These are phyloP conservation scores for Arachis monticola DNA, from an alignment of 331 rosid genomes.

Conservation along the genomic window DNA sequence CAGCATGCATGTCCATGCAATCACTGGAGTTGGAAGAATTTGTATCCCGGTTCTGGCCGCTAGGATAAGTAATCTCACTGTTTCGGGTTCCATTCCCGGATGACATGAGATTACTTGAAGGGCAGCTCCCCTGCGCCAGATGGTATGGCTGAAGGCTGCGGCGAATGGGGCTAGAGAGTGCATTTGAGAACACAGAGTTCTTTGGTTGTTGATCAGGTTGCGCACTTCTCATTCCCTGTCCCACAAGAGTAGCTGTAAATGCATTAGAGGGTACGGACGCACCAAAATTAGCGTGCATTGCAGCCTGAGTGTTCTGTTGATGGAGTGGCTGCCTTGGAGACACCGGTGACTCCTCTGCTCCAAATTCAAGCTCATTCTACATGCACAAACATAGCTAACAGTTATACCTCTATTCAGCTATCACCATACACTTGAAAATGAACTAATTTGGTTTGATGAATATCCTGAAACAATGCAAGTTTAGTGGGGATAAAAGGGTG, in stretches of 20 bases:
- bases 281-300: conserved; percentile 48
- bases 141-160: conserved; percentile 71
- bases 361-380: conserved; percentile 76
- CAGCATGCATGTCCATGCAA: conserved; percentile 74
- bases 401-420: conserved; percentile 31
- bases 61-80: conserved; percentile 44
- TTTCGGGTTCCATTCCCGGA: conserved; percentile 57
- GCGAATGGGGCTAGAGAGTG: conserved; percentile 74
- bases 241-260: conserved; percentile 42
- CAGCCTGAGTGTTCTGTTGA: conserved; percentile 53
- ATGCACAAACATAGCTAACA: conserved; percentile 33
- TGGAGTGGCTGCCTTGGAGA: conserved; percentile 62
- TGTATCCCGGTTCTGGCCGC: conserved; percentile 55
- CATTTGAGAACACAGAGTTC: conserved; percentile 74
- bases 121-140: conserved; percentile 58
- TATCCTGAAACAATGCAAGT: conserved; percentile 24
- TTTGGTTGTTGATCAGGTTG: conserved; percentile 63
- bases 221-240: conserved; percentile 58
- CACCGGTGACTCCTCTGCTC: conserved; percentile 58
- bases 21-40: conserved; percentile 61
- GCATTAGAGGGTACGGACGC: conserved; percentile 46
- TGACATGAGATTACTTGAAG: conserved; percentile 45
- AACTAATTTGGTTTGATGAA: conserved; percentile 1
- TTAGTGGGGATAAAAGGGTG: background rate
- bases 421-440: conserved; percentile 3